These are phyloP conservation scores for Rhodotorula mucilaginosa DNA, from an alignment of 1,284 basidiomycete species.

Conservation along the genomic window DNA sequence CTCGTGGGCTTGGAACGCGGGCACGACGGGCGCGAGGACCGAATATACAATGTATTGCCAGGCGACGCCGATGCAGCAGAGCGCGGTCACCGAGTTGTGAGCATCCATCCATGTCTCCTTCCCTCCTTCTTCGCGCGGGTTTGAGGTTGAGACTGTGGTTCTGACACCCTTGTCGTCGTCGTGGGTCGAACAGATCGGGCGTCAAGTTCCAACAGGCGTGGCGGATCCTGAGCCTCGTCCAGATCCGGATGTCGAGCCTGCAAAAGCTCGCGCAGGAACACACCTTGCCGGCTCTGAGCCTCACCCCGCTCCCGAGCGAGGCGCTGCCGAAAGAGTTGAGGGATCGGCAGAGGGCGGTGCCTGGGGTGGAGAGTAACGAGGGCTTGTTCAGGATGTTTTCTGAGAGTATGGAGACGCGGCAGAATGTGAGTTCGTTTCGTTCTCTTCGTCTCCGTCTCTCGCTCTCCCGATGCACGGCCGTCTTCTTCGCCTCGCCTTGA, in stretches of 20 bases:
- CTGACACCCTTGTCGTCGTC: not conserved
- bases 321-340: slow-evolving; percentile 21
- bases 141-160: too few species aligned
- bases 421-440: slow-evolving; percentile 9
- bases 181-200: slow-evolving; percentile 15
- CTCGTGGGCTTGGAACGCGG: slow-evolving; percentile 20
- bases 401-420: slow-evolving; percentile 24
- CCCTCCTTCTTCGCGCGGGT: too few species aligned
- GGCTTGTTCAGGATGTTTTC: slow-evolving; percentile 69
- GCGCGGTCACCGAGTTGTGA: slow-evolving; percentile 28
- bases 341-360: slow-evolving; percentile 16
- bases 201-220: slow-evolving; percentile 20
- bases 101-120: not conserved
- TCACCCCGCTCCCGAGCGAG: slow-evolving; percentile 26
- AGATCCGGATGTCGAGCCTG: slow-evolving; percentile 26
- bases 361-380: slow-evolving; percentile 59
- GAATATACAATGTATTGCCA: slow-evolving; percentile 31
- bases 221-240: slow-evolving; percentile 24
- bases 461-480: not conserved
- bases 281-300: slow-evolving; percentile 24
- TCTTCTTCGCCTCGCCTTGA: not conserved
- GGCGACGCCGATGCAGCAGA: slow-evolving; percentile 29
- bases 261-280: slow-evolving; percentile 32
- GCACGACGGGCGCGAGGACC: slow-evolving; percentile 8
- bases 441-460: too few species aligned